phyloP scores from a whole-genome alignment of 371 early-diverging fungal genomes.

The Mucor plumbeus region DNA sequence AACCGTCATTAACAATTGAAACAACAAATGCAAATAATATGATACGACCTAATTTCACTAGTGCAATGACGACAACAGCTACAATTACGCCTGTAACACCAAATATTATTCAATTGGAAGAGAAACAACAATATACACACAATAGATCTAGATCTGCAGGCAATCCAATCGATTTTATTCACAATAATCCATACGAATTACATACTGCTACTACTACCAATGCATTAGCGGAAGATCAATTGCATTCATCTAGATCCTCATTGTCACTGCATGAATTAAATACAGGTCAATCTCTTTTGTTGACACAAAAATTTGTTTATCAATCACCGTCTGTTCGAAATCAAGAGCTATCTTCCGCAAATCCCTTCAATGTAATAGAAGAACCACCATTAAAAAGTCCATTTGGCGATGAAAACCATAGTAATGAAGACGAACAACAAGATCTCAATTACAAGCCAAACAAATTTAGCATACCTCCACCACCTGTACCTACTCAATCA shows the following conservation, averaged over 20 bases:
- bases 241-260: constrained; percentile 28
- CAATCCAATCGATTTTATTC: constrained; percentile 22
- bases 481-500: constrained; percentile 48
- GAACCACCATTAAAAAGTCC: constrained; percentile 14
- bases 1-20: background rate
- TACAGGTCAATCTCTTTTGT: constrained; percentile 42
- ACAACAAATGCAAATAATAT: background rate
- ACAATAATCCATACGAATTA: constrained; percentile 17
- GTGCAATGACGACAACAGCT: constrained; percentile 11
- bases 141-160: constrained; percentile 45
- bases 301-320: constrained; percentile 49
- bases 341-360: constrained; percentile 3
- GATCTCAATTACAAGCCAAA: constrained; percentile 36
- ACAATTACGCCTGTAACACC: constrained; percentile 20
- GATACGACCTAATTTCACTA: constrained; percentile 12
- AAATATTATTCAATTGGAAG: constrained; percentile 11
- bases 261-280: constrained; percentile 40
- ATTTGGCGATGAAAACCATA: constrained; percentile 22
- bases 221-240: constrained; percentile 7
- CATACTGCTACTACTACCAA: background rate
- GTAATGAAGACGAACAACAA: background rate
- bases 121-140: constrained; percentile 32
- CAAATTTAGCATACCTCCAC: constrained; percentile 37
- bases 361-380: constrained; percentile 22
- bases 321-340: constrained; percentile 31